These are phyloP conservation scores for Aspergillus sclerotioniger DNA, from an alignment of 495 filamentous ascomycete genomes.

Conservation along the genomic window DNA sequence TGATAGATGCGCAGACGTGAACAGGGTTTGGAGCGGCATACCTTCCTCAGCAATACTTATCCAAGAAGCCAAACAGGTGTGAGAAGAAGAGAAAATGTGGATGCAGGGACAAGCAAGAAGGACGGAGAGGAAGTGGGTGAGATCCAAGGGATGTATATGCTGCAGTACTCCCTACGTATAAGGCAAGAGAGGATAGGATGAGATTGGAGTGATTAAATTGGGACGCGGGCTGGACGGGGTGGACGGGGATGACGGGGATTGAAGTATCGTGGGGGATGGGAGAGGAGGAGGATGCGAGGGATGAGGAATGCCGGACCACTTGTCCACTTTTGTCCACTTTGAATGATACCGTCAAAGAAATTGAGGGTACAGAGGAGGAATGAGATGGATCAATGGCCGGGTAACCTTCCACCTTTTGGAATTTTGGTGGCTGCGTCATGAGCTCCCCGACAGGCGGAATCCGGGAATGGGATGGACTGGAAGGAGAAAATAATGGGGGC, in stretches of 20 bases:
- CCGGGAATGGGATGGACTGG: conserved; percentile 17
- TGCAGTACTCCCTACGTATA: no score
- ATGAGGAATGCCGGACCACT: conserved; percentile 2
- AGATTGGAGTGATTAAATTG: no score
- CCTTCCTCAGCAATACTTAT: neutral
- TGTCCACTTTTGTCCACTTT: conserved; percentile 8
- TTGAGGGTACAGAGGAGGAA: neutral
- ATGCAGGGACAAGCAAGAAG: conserved; percentile 23
- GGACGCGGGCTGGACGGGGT: conserved; percentile 1
- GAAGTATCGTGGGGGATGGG: conserved; percentile 21
- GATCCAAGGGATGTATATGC: no score
- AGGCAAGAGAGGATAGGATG: no score
- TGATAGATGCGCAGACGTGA: neutral
- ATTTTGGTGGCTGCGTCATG: conserved; percentile 21
- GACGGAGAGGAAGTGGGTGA: conserved; percentile 8
- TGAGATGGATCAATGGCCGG: conserved; percentile 13
- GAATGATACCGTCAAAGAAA: neutral
- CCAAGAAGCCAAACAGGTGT: conserved; percentile 11
- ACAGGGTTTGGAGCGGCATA: neutral
- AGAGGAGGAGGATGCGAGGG: conserved; percentile 15
- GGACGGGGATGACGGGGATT: conserved; percentile 24
- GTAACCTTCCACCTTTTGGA: conserved; percentile 27
- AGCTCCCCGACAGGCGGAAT: conserved; percentile 6
- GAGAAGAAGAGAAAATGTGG: conserved; percentile 17
- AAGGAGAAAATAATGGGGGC: conserved; percentile 16